A percentile compares a stretch with the other conserved stretches of the same genome.
Evolutionary conservation across 2,329 filamentous ascomycete genomes (phyloP).

Genomic region (Furcasterigmium sp.): DNA sequence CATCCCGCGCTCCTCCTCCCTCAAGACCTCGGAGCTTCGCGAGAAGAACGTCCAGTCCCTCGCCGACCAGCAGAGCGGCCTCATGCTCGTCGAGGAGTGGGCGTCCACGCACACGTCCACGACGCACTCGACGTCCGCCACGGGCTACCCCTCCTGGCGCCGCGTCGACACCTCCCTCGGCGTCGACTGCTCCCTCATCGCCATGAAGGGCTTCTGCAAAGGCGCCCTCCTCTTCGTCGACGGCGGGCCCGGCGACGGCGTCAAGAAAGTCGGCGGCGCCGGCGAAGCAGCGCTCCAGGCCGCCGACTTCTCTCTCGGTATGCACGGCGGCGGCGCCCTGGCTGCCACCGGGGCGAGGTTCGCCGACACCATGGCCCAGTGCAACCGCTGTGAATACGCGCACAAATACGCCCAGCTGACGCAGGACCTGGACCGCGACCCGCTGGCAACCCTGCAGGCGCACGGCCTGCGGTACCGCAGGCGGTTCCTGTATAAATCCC

Average conservation of each 20-base stretch:
- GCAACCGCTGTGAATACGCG: conserved; percentile 15
- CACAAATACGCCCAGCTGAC: conserved; percentile 20
- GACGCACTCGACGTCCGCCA: not conserved
- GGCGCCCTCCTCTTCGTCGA: conserved; percentile 28
- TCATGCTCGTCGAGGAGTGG: conserved; percentile 2
- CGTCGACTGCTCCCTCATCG: conserved; percentile 26
- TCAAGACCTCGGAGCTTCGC: not conserved
- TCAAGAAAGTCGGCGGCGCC: conserved; percentile 31
- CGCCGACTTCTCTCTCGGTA: conserved; percentile 20
- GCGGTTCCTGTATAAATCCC: conserved; percentile 36
- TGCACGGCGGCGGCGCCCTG: conserved; percentile 28
- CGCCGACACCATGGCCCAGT: conserved; percentile 14
- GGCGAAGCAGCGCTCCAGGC: conserved; percentile 9
- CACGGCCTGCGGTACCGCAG: conserved; percentile 32
- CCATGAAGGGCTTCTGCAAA: conserved; percentile 29
- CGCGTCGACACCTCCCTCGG: conserved; percentile 16
- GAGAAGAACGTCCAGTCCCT: not conserved
- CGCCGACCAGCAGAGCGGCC: conserved; percentile 9
- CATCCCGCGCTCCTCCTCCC: not conserved
- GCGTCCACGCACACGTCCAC: not conserved
- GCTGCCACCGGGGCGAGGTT: conserved; percentile 2
- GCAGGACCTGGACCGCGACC: conserved; percentile 19
- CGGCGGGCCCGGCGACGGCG: conserved; percentile 28
- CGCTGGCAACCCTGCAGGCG: conserved; percentile 23
- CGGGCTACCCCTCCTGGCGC: not conserved